Conservation (phyloP, 139 green algal genomes). For the Chlamydomonas schloesseri region DNA sequence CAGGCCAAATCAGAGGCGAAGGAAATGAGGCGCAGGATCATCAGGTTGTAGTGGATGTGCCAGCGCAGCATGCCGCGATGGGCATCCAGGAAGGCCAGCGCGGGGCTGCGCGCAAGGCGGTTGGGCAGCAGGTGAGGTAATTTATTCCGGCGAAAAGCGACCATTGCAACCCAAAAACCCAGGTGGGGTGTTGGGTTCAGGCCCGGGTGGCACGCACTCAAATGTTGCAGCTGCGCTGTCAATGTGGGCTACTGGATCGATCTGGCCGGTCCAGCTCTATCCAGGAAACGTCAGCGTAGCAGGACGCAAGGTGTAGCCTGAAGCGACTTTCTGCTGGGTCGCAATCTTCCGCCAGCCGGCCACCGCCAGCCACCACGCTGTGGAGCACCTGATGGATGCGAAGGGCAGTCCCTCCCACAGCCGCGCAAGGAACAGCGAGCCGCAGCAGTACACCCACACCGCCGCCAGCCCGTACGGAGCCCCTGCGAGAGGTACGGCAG, state of each 20-base stretch:
- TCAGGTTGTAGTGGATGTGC: slow-evolving; percentile 94
- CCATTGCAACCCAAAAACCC: too few relatives aligned
- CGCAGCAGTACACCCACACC: slow-evolving; percentile 70
- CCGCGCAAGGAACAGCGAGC: slow-evolving; percentile 65
- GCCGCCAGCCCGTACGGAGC: slow-evolving; percentile 45
- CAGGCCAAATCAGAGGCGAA: slow-evolving; percentile 87
- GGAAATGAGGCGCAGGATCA: slow-evolving; percentile 87
- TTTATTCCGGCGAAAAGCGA: too few relatives aligned
- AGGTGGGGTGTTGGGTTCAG: too few relatives aligned
- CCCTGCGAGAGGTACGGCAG: background rate
- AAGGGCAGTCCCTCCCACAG: slow-evolving; percentile 64
- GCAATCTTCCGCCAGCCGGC: too few relatives aligned
- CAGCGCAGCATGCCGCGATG: slow-evolving; percentile 81
- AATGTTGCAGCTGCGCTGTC: too few relatives aligned
- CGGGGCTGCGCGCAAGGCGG: background rate
- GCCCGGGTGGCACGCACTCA: too few relatives aligned
- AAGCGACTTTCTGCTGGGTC: too few relatives aligned
- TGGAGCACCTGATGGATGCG: slow-evolving; percentile 37
- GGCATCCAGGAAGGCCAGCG: slow-evolving; percentile 60
- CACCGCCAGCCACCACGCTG: too few relatives aligned
- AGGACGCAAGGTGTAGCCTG: too few relatives aligned
- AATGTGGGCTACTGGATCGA: too few relatives aligned
- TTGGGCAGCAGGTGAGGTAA: background rate
- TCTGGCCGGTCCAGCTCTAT: too few relatives aligned
- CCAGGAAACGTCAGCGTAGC: too few relatives aligned